Percentiles rank a stretch among this genome's conserved stretches.
Conservation (phyloP, 441 rosid species). For the Aquilaria agallochum region DNA sequence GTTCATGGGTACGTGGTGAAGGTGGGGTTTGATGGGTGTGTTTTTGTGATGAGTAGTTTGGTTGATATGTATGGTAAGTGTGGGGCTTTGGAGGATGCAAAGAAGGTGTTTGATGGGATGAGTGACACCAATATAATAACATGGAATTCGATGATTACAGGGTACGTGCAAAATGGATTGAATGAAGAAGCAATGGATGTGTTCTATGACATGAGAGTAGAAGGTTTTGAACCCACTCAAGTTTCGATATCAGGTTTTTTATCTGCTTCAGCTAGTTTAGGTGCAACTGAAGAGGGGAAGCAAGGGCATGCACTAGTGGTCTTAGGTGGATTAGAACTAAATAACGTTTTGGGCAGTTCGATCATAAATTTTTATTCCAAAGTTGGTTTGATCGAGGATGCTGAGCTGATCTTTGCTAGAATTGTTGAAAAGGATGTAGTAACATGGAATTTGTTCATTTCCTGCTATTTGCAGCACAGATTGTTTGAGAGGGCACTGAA, state of each 20-base stretch:
- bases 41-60: slow-evolving; percentile 58
- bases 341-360: slow-evolving; percentile 66
- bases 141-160: slow-evolving; percentile 59
- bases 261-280: slow-evolving; percentile 64
- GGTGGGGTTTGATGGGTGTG: slow-evolving; percentile 45
- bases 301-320: slow-evolving; percentile 72
- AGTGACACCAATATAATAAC: slow-evolving; percentile 43
- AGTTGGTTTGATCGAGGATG: slow-evolving; percentile 63
- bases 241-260: slow-evolving; percentile 65
- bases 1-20: slow-evolving; percentile 56
- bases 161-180: slow-evolving; percentile 55
- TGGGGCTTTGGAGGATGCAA: slow-evolving; percentile 47
- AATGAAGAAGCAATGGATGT: slow-evolving; percentile 44
- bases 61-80: slow-evolving; percentile 67
- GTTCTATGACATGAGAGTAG: slow-evolving; percentile 54
- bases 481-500: slow-evolving; percentile 45
- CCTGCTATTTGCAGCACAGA: slow-evolving; percentile 50
- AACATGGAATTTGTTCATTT: slow-evolving; percentile 75
- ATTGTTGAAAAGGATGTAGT: slow-evolving; percentile 61
- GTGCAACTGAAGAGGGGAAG: slow-evolving; percentile 63
- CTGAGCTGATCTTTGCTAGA: slow-evolving; percentile 47
- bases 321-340: slow-evolving; percentile 51
- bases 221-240: slow-evolving; percentile 48
- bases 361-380: slow-evolving; percentile 71
- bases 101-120: slow-evolving; percentile 47